These are phyloP conservation scores for Meyerozyma smithsonii DNA, from an alignment of 1,139 yeast species.

Conservation along the genomic window DNA sequence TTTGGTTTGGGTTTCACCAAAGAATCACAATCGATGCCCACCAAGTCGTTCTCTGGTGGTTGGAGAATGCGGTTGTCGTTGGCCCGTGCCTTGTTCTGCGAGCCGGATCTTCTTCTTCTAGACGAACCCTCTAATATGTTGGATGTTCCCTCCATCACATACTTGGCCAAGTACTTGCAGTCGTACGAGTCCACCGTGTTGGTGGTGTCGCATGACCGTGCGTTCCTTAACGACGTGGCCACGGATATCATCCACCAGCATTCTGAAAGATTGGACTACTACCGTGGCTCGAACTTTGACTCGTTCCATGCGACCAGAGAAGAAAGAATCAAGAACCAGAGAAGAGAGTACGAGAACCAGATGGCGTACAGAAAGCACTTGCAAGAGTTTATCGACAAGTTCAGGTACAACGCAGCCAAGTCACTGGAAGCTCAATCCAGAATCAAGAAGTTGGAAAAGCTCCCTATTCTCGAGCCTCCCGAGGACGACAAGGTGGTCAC, in stretches of 20 bases:
- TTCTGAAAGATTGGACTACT: conserved; percentile 92
- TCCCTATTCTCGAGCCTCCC: conserved; percentile 90
- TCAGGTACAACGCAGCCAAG: conserved; percentile 94
- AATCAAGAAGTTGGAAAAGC: conserved; percentile 89
- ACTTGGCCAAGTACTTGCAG: conserved; percentile 82
- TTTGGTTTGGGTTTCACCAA: conserved; percentile 90
- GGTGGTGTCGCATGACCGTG: conserved; percentile 96
- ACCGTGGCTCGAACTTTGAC: conserved; percentile 92
- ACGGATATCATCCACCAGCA: conserved; percentile 98
- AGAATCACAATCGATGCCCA: conserved; percentile 76
- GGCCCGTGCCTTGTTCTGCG: conserved; percentile 95
- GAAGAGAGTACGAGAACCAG: conserved; percentile 93
- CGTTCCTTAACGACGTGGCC: conserved; percentile 94
- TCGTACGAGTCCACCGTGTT: conserved; percentile 87
- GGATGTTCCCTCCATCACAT: conserved; percentile 98
- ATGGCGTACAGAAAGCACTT: conserved; percentile 93
- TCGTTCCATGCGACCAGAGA: conserved; percentile 90
- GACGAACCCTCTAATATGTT: conserved; percentile 99
- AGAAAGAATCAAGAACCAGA: conserved; percentile 89
- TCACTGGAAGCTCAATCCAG: conserved; percentile 97
- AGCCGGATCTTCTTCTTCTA: conserved; percentile 84
- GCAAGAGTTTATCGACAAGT: conserved; percentile 92
- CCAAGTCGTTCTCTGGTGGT: conserved; percentile 97
- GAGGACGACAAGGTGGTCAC: conserved; percentile 84
- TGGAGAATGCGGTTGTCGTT: conserved; percentile 99